Percentiles rank a stretch among this genome's conserved stretches.
Conservation (phyloP, 2,329 filamentous ascomycete species). For the Penicillium sp. region DNA sequence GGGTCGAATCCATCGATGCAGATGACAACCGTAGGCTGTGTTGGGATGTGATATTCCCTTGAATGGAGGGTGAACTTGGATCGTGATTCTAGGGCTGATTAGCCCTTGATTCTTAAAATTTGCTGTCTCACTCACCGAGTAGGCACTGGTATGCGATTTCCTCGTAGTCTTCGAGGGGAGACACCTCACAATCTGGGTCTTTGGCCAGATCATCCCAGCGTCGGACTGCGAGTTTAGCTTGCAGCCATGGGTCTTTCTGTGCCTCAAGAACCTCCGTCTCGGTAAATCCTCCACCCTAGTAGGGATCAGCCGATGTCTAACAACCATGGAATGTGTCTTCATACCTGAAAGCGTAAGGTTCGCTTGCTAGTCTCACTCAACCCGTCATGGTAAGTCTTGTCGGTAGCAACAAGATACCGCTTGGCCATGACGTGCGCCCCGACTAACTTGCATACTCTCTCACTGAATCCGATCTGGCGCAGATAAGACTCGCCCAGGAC, state of each 20-base stretch:
- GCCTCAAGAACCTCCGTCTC: constrained; percentile 22
- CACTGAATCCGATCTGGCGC: constrained; percentile 29
- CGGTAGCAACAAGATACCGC: constrained; percentile 28
- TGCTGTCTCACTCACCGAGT: constrained; percentile 3
- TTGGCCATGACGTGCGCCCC: constrained; percentile 35
- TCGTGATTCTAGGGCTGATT: constrained; percentile 13
- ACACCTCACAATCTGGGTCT: constrained; percentile 20
- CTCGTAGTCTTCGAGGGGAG: constrained; percentile 25
- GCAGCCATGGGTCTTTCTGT: constrained; percentile 27
- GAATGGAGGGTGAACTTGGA: constrained; percentile 28
- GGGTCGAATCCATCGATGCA: constrained; percentile 50
- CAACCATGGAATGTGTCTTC: neutral
- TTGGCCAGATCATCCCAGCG: constrained; percentile 31
- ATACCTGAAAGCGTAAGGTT: constrained; percentile 30
- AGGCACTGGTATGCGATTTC: constrained; percentile 20
- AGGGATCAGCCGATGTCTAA: neutral
- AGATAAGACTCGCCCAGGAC: constrained; percentile 31
- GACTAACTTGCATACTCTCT: constrained; percentile 29
- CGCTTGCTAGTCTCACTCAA: constrained; percentile 31
- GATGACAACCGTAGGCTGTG: constrained; percentile 41
- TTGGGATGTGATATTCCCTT: constrained; percentile 33
- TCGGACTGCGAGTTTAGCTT: constrained; percentile 26
- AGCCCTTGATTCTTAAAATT: too few relatives aligned
- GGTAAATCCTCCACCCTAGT: constrained; percentile 27
- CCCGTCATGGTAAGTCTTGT: constrained; percentile 28